Evolutionary conservation across 2,329 filamentous ascomycete genomes (phyloP), one percentile per base, ranked within the genome.

Genomic region (Capronia epimyces): DNA sequence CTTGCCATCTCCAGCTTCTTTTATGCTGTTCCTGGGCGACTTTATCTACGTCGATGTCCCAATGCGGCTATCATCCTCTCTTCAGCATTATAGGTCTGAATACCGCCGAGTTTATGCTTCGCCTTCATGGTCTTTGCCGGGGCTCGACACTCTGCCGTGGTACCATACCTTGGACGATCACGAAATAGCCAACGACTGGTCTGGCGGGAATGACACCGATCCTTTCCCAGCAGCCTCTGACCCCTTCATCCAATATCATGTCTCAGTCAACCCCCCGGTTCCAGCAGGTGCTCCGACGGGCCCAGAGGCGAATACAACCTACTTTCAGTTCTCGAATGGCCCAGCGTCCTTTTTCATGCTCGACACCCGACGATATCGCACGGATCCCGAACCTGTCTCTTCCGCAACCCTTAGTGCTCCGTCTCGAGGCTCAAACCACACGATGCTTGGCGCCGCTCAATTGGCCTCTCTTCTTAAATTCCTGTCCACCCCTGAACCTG

Each of bases 111-210:
- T 96, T n/a, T 98, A 98, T 64, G 86, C 88, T 0, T 95, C 90
- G 2, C 91, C 91, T 0, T 91, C 95, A 58, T 98, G 93, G 93
- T 75, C 57, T 12, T 50, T 59, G 16, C 73, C 81, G 0, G 82
- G 87, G 9, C 82, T 82, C 1, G 77, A 85, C 60, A 83, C 89
- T 49, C 74, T 97, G n/a, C 94, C 90, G 62, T 98, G 93, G 93
- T 88, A 97, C 39, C 93, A 98, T 64, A 90, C 95, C 1, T 79
- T 96, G 5, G 93, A 98, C 64, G 93, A 98, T 66, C 93, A 98
- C 63, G 93, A 98, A 66, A 96, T 98, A 55, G 80, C 80, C 3
- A 97, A 98, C 62, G 93, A 97, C 69, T 97, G 90, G 89, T 67
- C 68, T 24, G 82, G 85, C 53, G 76, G 79, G 15, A 93, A 91